Evolutionary conservation across 2,329 filamentous ascomycete species (phyloP), one percentile per base, ranked within the genome.

Genomic region (Hypoxylon sp.): DNA sequence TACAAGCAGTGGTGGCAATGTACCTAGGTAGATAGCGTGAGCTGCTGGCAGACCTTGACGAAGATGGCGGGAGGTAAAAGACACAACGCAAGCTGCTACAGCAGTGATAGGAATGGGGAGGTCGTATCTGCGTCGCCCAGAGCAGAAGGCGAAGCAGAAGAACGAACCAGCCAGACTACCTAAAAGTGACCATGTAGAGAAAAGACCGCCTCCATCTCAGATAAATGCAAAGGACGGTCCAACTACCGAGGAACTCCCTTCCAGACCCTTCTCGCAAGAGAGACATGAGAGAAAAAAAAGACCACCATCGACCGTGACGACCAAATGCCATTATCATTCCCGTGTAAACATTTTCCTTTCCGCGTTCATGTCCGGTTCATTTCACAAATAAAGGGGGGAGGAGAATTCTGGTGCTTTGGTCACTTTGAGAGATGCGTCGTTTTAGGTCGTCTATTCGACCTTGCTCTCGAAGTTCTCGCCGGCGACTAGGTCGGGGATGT

Each of bases 381-480:
- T 57, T 44, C 40, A 44, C 42, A 61, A 42, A 62, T 46, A 57
- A 57, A 37, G 33, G 40, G 46, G 61, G 56, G 35, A 42, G n/a
- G 33, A 35, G 42, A 46, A 42, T 14, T 42, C 31, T 35, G 56
- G 64, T 61, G 35, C 65, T 61, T 61, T 61, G 66, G 65, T 67
- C 66, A 27, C 62, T 46, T 55, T 65, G 59, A 64, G 42, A 55
- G 55, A 63, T 64, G 53, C 42, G 35, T 58, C 40, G 40, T 70
- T 56, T 48, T 42, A 25, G 50, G 42, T 53, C 22, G 56, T 63
- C 86, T 96, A 97, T 88, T 97, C 94, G 82, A 96, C 94, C 86
- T 98, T 98, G 85, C 90, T 92, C 89, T 99, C 96, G 80, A 99
- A 99, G 89, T 93, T 97, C 89, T 97, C 94, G 79, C 96, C 96